Evolutionary conservation across 2,329 filamentous ascomycete genomes (phyloP), one percentile per base, ranked within the genome.

Genomic region (Magnaporthiopsis incrustans): DNA sequence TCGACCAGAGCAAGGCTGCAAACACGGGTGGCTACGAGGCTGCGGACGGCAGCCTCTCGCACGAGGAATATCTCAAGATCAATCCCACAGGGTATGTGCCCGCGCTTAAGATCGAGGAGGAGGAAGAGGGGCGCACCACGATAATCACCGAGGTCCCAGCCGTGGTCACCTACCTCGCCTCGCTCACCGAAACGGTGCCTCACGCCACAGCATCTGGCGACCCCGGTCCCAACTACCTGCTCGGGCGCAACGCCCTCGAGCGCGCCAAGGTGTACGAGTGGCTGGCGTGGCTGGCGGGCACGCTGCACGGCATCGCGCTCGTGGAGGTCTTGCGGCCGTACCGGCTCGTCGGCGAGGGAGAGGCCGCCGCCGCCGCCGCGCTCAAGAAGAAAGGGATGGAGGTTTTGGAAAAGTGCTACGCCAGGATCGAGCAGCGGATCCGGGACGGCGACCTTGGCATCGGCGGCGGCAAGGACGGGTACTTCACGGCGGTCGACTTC

Each of bases 121-220:
- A n/a, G 5, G 60, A n/a, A 5, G 60, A 15, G 8, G 38, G 60
- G 22, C 27, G 18, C 12, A 8, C 11, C 26, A 63, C 50, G 1
- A 44, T 71, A 57, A 69, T 77, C 56, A 75, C 73, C 1, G 76
- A 77, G 62, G 67, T 72, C 62, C 69, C 71, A 0, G 75, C 74
- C 3, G 65, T 77, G 4, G 61, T 76, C 1, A 72, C 64, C 14
- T 76, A 73, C 67, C 71, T 76, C 60, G 69, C 70, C 3, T 69
- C 70, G 0, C 65, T 75, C 0, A 57, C 70, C 0, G 26, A 25
- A 5, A 35, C 35, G 1, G n/a, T 25, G 26, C 56, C 56, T 56
- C 38, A 44, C 14, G 38, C 38, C 4, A 44, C 38, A 6, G 4
- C 38, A 44, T 44, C 38, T 1, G 14, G 14, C 38, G 65, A 7